These are phyloP conservation scores for Coniella lustricola DNA, from an alignment of 2,329 filamentous ascomycete genomes.

Conservation along the genomic window DNA sequence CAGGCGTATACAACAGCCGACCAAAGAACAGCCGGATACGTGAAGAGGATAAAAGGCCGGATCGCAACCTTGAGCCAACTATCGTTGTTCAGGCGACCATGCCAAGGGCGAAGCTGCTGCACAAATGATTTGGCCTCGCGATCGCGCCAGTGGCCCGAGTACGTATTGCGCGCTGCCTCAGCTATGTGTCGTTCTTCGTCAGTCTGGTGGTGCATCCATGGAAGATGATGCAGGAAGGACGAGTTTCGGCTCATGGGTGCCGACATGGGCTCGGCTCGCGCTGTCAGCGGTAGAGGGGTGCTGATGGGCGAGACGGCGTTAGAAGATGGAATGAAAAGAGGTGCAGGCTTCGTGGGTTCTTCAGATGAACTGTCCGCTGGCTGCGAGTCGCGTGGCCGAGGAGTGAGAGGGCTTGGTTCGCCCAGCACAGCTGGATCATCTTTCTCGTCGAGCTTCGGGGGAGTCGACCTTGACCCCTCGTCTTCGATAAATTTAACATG, in stretches of 20 bases:
- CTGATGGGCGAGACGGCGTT: not conserved
- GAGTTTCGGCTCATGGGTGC: conserved; percentile 7
- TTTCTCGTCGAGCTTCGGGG: not conserved
- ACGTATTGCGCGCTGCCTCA: conserved; percentile 37
- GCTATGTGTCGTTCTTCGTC: conserved; percentile 37
- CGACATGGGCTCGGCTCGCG: conserved; percentile 2
- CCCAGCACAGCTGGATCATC: not conserved
- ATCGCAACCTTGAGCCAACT: conserved; percentile 71
- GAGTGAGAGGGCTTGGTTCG: conserved; percentile 1
- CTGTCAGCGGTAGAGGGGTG: not conserved
- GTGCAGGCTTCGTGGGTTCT: not conserved
- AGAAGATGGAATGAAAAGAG: not conserved
- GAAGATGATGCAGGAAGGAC: conserved; percentile 9
- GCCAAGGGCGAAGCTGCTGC: conserved; percentile 69
- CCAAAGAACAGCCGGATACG: conserved; percentile 87
- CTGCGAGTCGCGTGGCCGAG: not conserved
- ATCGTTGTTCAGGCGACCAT: conserved; percentile 71
- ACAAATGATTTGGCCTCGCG: conserved; percentile 63
- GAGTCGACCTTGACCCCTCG: not conserved
- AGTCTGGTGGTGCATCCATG: conserved; percentile 19
- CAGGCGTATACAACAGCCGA: conserved; percentile 77
- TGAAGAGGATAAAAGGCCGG: conserved; percentile 77
- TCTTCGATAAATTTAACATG: conserved; percentile 50
- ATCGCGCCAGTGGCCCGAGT: conserved; percentile 64
- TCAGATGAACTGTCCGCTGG: not conserved